A percentile compares a stretch with the other conserved stretches of the same genome.
Conservation (phyloP, 257 asterid species). For the Parsonsia alboflavescens region DNA sequence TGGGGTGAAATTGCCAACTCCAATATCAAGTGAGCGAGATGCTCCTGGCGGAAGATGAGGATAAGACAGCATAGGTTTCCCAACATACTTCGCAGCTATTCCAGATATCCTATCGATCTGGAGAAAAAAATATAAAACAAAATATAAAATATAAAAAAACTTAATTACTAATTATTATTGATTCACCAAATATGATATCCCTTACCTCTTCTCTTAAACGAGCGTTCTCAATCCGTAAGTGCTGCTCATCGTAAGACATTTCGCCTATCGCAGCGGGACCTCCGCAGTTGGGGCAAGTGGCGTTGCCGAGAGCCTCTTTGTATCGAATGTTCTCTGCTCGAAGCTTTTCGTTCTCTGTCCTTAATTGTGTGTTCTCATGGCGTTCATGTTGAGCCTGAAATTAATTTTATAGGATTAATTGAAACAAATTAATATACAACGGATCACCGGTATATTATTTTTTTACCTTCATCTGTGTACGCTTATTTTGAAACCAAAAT, state of each 20-base stretch:
- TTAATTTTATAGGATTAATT: not conserved
- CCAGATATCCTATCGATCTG: conserved; percentile 77
- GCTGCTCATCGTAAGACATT: conserved; percentile 81
- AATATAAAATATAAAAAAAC: too few species aligned
- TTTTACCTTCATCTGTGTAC: conserved; percentile 44
- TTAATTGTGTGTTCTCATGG: conserved; percentile 56
- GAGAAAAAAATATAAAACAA: not conserved
- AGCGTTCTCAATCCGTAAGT: conserved; percentile 58
- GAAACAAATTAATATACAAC: too few species aligned
- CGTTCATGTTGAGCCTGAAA: conserved; percentile 74
- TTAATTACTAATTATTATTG: too few species aligned
- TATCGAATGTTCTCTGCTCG: conserved; percentile 61
- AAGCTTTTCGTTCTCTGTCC: conserved; percentile 65
- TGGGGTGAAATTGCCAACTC: conserved; percentile 42
- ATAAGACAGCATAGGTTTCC: conserved; percentile 52
- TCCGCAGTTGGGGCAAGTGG: conserved; percentile 78
- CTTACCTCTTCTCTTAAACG: conserved; percentile 74
- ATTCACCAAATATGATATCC: too few species aligned
- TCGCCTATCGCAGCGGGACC: conserved; percentile 74
- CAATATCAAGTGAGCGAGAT: conserved; percentile 50
- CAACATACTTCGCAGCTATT: conserved; percentile 66
- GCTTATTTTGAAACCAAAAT: conserved; percentile 95
- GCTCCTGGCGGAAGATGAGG: conserved; percentile 42
- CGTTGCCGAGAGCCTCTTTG: conserved; percentile 62
- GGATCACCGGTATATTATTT: too few species aligned